phyloP scores from a whole-genome alignment of 768 basidiomycete species.

The Leccinum disarticulatum region DNA sequence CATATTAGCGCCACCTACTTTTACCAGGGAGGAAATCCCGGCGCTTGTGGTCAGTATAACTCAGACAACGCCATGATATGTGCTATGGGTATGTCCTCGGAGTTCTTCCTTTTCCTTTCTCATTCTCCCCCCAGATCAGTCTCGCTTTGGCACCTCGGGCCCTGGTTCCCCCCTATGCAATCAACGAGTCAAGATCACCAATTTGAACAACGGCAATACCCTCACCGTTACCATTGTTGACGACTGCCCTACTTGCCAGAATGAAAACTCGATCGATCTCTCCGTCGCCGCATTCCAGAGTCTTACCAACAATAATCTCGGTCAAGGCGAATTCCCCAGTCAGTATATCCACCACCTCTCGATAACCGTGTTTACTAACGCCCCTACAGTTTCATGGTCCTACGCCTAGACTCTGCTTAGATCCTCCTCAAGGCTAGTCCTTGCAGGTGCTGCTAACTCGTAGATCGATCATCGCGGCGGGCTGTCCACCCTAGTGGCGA shows the following conservation, averaged over 20 bases:
- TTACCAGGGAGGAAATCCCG: conserved; percentile 69
- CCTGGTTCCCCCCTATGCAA: conserved; percentile 62
- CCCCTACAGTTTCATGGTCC: conserved; percentile 30
- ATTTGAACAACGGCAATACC: conserved; percentile 49
- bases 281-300: conserved; percentile 65
- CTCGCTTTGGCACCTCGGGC: conserved; percentile 50
- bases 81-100: conserved; percentile 54
- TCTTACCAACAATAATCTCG: conserved; percentile 42
- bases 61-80: conserved; percentile 57
- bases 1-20: conserved; percentile 58
- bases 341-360: conserved; percentile 24
- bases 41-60: conserved; percentile 72
- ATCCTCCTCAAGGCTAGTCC: conserved; percentile 19
- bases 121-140: conserved; percentile 40
- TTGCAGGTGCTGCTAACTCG: conserved; percentile 24
- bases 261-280: conserved; percentile 68
- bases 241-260: conserved; percentile 77
- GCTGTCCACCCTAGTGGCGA: conserved; percentile 46
- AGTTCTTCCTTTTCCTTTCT: neutral
- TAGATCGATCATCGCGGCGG: neutral
- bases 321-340: conserved; percentile 60
- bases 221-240: conserved; percentile 71
- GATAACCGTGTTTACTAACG: neutral
- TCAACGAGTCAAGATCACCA: conserved; percentile 59
- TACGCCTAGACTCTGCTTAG: conserved; percentile 17